phyloP scores from a whole-genome alignment of 108 stramenopile genomes.

The Craspedostauros australis region DNA sequence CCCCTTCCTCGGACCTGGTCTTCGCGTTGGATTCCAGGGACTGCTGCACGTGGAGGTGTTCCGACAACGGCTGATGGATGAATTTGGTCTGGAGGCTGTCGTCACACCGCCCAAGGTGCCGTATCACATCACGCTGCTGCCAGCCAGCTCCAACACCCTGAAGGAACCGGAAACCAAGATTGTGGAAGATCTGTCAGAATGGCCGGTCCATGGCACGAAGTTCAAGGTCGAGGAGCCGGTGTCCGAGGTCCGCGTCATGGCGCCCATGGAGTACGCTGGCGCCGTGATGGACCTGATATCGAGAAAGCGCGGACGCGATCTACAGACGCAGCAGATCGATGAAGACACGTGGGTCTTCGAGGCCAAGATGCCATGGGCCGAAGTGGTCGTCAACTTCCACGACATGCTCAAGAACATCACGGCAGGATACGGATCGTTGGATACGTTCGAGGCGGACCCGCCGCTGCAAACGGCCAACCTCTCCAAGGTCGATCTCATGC shows the following conservation, averaged over 20 bases:
- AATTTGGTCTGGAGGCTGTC: conserved; percentile 92
- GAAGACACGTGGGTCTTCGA: conserved; percentile 81
- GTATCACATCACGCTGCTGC: conserved; percentile 78
- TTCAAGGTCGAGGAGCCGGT: conserved; percentile 82
- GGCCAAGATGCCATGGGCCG: conserved; percentile 86
- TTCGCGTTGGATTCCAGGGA: conserved; percentile 96
- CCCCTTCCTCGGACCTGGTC: conserved; percentile 86
- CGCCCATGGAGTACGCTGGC: conserved; percentile 80
- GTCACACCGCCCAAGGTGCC: conserved; percentile 97
- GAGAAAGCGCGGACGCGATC: conserved; percentile 59
- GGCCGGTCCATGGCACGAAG: conserved; percentile 54
- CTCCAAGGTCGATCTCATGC: conserved; percentile 89
- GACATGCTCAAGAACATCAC: conserved; percentile 76
- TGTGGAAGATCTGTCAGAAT: conserved; percentile 76
- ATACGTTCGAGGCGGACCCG: conserved; percentile 65
- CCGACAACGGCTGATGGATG: conserved; percentile 91
- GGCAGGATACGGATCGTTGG: conserved; percentile 74
- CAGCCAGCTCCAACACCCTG: conserved; percentile 78
- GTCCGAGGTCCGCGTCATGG: conserved; percentile 71
- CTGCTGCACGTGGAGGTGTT: conserved; percentile 97
- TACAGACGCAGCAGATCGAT: conserved; percentile 73
- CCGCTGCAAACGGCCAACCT: conserved; percentile 68
- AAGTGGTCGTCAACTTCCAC: conserved; percentile 71
- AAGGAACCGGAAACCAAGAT: conserved; percentile 68
- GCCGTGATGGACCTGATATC: conserved; percentile 82